Evolutionary conservation across 1,139 yeast species (phyloP), one percentile per base, ranked within the genome.

Genomic region (Cylindricascospora bacillispora): DNA sequence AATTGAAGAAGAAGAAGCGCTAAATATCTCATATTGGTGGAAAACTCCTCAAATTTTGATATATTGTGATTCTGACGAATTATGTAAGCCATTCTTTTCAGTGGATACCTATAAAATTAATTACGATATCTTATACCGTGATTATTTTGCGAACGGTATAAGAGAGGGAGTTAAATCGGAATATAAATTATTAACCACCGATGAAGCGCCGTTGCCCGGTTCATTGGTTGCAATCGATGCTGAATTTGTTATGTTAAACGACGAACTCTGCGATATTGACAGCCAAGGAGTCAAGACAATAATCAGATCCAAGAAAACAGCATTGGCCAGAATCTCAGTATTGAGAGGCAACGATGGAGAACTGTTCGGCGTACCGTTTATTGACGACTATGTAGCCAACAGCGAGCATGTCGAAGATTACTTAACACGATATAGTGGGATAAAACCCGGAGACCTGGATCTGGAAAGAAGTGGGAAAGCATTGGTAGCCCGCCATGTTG

Each of bases 181-280:
- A 39, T 82, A 79, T 50, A 66, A 70, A 42, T 60, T 80, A 12
- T 58, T 83, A 32, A 72, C 85, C 0, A 55, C 57, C 13, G 65
- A 66, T 27, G 89, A 80, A 44, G 81, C 83, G 0, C 93, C 95
- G 2, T 46, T 49, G 15, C 68, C 76, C 0, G 95, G 95, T 0
- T 63, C 82, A 1, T 54, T 85, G 24, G 75, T 86, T 12, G 98
- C 98, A 0, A 78, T 92, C 34, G 99, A 92, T 61, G 97, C 99
- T 0, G 99, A 92, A 54, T 92, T 92, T 62, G 97, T 92, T 5
- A 70, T 77, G 27, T 54, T 86, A 22, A 72, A 73, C 33, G 82
- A 81, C 5, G 97, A 86, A 43, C 75, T 78, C 40, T 68, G 73
- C 25, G 97, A 86, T 47, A 70, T 89, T 28, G 69, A 70, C 31